phyloP scores from a whole-genome alignment of 495 filamentous ascomycete species.

The Halenospora varia region DNA sequence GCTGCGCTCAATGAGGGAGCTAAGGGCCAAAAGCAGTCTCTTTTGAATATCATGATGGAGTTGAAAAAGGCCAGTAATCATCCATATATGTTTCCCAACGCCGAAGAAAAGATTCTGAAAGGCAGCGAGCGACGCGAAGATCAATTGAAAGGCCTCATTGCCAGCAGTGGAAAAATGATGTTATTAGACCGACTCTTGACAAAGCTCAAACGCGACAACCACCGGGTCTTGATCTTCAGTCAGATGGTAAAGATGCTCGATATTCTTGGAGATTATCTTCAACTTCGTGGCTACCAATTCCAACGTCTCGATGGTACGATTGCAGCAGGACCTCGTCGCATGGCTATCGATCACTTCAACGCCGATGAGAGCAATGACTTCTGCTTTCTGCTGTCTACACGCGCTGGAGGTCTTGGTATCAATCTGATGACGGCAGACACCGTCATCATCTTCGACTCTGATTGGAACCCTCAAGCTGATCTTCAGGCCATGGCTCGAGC shows the following conservation, averaged over 20 bases:
- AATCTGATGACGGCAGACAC: conserved; percentile 99
- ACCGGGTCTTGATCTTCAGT: conserved; percentile 96
- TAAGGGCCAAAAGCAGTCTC: conserved; percentile 83
- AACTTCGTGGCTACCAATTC: conserved; percentile 82
- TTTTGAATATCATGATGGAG: conserved; percentile 99
- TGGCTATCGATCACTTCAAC: conserved; percentile 98
- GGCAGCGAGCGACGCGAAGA: conserved; percentile 79
- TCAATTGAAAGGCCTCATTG: conserved; percentile 82
- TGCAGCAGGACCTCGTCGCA: conserved; percentile 71
- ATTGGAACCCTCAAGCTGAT: conserved; percentile 99
- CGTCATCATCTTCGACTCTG: conserved; percentile 95
- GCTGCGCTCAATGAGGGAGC: conserved; percentile 86
- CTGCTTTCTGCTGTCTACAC: conserved; percentile 91
- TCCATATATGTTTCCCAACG: conserved; percentile 93
- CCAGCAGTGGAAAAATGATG: conserved; percentile 99
- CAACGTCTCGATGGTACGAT: conserved; percentile 96
- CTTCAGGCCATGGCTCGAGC: conserved; percentile 97
- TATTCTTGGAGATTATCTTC: conserved; percentile 88
- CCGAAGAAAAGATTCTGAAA: conserved; percentile 79
- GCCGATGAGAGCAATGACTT: conserved; percentile 91
- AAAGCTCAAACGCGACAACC: conserved; percentile 85
- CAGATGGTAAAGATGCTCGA: conserved; percentile 99
- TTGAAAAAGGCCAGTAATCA: conserved; percentile 98
- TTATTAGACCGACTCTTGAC: conserved; percentile 87
- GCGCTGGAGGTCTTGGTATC: conserved; percentile 94